Evolutionary conservation across 305 asterid genomes (phyloP).

Genomic region (Rubia occidens): DNA sequence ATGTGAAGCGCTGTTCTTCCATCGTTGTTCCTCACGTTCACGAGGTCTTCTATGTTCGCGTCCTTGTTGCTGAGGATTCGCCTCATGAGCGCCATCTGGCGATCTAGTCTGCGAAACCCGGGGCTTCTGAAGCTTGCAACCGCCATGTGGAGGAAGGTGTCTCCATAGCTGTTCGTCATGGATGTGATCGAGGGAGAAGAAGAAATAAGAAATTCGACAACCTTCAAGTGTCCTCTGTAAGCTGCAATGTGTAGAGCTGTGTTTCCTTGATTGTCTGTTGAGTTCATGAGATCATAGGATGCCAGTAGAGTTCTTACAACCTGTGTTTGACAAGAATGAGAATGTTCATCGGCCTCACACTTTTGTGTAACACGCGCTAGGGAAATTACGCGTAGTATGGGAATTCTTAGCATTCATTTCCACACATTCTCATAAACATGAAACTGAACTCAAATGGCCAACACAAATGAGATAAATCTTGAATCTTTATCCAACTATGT

Average conservation of each 20-base stretch:
- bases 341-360: neutral
- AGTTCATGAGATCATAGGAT: constrained; percentile 31
- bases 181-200: constrained; percentile 34
- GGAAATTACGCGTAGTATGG: no score
- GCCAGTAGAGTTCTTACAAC: constrained; percentile 48
- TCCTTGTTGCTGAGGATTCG: constrained; percentile 29
- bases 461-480: neutral
- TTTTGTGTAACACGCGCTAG: no score
- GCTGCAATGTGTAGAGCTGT: constrained; percentile 68
- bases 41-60: constrained; percentile 30
- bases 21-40: constrained; percentile 48
- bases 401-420: no score
- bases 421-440: neutral
- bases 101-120: constrained; percentile 57
- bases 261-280: constrained; percentile 57
- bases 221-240: constrained; percentile 49
- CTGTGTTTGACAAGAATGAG: constrained; percentile 26
- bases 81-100: constrained; percentile 50
- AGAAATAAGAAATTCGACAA: constrained; percentile 38
- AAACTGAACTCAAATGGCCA: neutral
- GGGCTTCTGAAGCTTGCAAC: constrained; percentile 67
- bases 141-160: constrained; percentile 72
- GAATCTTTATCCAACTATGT: no score
- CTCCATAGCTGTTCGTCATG: constrained; percentile 44
- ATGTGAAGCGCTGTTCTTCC: constrained; percentile 74